Base-by-base conservation (phyloP, 108 stramenopile species). In the Nitzschia inconspicua region DNA sequence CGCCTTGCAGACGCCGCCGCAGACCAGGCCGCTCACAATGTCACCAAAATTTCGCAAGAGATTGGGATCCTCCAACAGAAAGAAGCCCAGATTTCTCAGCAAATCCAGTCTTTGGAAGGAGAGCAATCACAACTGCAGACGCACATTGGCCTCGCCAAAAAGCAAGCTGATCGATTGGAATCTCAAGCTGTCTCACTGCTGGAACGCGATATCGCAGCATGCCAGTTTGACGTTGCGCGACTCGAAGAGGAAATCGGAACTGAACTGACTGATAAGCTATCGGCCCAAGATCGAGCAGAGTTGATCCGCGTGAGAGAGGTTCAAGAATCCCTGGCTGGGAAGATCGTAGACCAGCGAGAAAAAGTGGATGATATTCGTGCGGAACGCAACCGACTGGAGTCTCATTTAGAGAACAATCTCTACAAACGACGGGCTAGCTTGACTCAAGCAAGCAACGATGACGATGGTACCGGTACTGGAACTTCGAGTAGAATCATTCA, bases 231-330 rank as follows among this genome's bases (percentile, higher is more conserved):
- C 52, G 74, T 94, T 40, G 57, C 63, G 1, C 79, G 85, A 47
- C 64, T 95, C 28, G 42, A 79, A 50, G 83, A 85, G 32, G 96
- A 97, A 67, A 80, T 97, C 36, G 91, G 89, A 13, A 93, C 96
- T 3, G 82, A 82, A 27, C 78, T 97, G 5, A 72, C 61, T 2
- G 48, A 71, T 26, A 64, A 60, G 6, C 43, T 95, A 36, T 79
- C 79, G 24, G 88, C 80, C 0, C 74, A 84, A 10, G 94, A 95
- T 44, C 74, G 79, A 26, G 48, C 58, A 25, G 48, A 76, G 22
- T 62, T 95, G 61, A 57, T 60, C 28, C 39, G 72, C 29, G 66
- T 85, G 48, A 86, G 80, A 48, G 55, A 70, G 19, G 58, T 57
- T 9, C 59, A 77, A 65, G 63, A 68, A 16, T 68, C 61, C 1